Evolutionary conservation across 495 filamentous ascomycete genomes (phyloP).

Genomic region (Aspergillus affinis): DNA sequence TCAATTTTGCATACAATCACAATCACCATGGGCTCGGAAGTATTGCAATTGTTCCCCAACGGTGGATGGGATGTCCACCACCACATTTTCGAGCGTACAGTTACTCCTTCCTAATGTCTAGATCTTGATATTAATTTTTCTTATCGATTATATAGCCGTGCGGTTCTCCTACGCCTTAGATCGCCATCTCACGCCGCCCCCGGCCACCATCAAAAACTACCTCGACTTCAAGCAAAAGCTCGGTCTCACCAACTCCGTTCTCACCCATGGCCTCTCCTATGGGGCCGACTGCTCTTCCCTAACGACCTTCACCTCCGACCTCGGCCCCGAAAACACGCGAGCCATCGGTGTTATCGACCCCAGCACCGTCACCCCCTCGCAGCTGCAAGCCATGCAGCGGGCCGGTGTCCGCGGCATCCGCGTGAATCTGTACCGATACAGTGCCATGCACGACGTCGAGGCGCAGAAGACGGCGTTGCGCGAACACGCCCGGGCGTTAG

Average conservation of each 20-base stretch:
- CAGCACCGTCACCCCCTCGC: conserved; percentile 12
- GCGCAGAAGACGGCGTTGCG: conserved; percentile 22
- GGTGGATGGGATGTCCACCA: conserved; percentile 31
- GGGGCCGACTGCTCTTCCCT: conserved; percentile 24
- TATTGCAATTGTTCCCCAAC: conserved; percentile 18
- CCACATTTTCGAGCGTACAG: conserved; percentile 28
- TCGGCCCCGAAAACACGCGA: conserved; percentile 12
- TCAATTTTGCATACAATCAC: no score
- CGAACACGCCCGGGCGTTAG: conserved; percentile 16
- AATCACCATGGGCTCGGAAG: no score
- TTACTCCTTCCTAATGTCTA: no score
- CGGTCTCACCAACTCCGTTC: conserved; percentile 27
- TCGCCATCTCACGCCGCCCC: conserved; percentile 26
- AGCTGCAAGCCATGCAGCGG: conserved; percentile 20
- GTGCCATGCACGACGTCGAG: conserved; percentile 27
- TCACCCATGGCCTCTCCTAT: conserved; percentile 29
- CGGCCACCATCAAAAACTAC: conserved; percentile 23
- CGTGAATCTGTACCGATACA: conserved; percentile 27
- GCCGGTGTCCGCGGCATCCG: conserved; percentile 25
- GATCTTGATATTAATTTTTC: no score
- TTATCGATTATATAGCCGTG: conserved; percentile 6
- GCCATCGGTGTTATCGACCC: conserved; percentile 29
- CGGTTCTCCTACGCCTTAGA: conserved; percentile 22
- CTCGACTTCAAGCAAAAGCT: conserved; percentile 20
- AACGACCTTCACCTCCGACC: conserved; percentile 16